phyloP scores from a whole-genome alignment of 345 rosid species.

The Cardamine occulta region DNA sequence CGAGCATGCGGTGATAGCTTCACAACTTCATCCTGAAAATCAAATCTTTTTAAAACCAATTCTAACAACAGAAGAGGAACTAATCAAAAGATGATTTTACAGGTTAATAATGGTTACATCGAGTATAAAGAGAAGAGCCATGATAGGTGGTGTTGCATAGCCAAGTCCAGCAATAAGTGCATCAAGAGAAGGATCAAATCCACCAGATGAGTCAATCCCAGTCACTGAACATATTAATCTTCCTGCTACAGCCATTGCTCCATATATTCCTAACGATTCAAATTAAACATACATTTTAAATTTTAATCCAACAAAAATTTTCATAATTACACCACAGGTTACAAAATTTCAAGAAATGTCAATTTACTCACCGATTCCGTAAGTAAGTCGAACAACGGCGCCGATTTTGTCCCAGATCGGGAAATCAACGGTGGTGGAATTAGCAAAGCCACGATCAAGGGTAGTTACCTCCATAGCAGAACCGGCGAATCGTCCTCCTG shows the following conservation, averaged over 20 bases:
- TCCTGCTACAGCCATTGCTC: constrained; percentile 89
- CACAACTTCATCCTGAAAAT: constrained; percentile 89
- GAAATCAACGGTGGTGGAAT: constrained; percentile 58
- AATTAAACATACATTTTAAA: neutral
- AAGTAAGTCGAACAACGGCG: constrained; percentile 82
- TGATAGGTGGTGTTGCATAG: constrained; percentile 90
- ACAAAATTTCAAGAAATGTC: neutral
- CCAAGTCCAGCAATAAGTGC: constrained; percentile 84
- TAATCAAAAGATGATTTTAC: neutral
- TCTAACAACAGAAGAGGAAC: constrained; percentile 2
- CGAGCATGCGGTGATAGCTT: constrained; percentile 95
- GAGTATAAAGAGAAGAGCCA: constrained; percentile 92
- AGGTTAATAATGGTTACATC: constrained; percentile 55
- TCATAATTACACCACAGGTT: neutral
- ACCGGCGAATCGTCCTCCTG: constrained; percentile 47
- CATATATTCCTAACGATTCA: constrained; percentile 70
- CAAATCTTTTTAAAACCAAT: neutral
- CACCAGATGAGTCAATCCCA: constrained; percentile 85
- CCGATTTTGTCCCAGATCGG: constrained; percentile 95
- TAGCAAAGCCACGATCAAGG: constrained; percentile 66
- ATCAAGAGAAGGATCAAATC: constrained; percentile 73
- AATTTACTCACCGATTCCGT: constrained; percentile 73
- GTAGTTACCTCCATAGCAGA: constrained; percentile 78
- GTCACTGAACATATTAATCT: constrained; percentile 86
- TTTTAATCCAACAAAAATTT: neutral